Evolutionary conservation across 306 rosid species (phyloP), one percentile per base, ranked within the genome.

Genomic region (Adenanthera pavonina): DNA sequence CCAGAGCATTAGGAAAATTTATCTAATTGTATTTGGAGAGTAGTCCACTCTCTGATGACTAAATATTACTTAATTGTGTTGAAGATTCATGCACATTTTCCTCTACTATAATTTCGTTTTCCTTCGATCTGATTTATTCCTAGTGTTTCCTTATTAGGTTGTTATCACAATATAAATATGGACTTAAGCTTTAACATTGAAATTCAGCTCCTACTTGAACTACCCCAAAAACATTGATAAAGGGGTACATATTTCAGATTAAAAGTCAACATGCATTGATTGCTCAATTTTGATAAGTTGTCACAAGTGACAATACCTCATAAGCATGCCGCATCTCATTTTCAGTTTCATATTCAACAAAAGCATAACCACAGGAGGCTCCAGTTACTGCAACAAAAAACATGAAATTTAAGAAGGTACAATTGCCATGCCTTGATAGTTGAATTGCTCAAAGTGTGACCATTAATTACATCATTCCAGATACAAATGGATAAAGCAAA

Each of bases 321-420:
- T 90, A 92, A 52, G 97, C 98, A 8, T 83, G 88, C 12, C 76
- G 90, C 98, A 95, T 92, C 89, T 92, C 97, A 80, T 83, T 89
- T 66, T 92, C 95, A 59, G 89, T 88, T 87, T 92, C 95, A 46
- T 60, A 95, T 78, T 95, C 98, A 83, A 95, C 95, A 84, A 95
- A 95, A 59, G 97, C 97, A 92, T 92, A 95, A 65, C 98, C 97
- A 16, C 97, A 81, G 8, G 97, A 92, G 59, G 97, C 97, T 80
- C 98, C 98, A 0, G 97, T 92, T 17, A 95, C 98, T 94, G 91
- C 67, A 88, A 82, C 40, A 69, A 75, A 75, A 62, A 30, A 14
- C 15, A 80, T 30, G 11, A 69, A 75, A 48, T 6, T 34, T 82
- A 64, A 35, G 12, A 71, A 46, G 53, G 54, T 35, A 8, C 19